These are phyloP conservation scores for Botryosphaeria dothidea DNA, from an alignment of 2,329 filamentous ascomycete genomes.

Conservation along the genomic window DNA sequence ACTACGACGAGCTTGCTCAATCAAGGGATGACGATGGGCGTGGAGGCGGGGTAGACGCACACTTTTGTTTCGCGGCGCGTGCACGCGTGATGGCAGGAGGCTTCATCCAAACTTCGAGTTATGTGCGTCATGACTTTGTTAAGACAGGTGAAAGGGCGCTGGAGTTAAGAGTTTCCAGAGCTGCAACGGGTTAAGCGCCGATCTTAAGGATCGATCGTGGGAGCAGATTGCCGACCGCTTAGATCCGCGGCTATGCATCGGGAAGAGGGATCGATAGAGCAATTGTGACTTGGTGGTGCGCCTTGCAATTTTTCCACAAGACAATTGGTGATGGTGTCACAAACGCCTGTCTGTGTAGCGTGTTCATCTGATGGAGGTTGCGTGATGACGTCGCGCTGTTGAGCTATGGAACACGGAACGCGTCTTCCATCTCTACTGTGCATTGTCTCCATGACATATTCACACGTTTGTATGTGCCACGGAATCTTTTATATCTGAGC, in stretches of 20 bases:
- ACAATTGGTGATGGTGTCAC: too few species aligned
- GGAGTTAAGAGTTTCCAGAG: background rate
- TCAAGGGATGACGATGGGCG: background rate
- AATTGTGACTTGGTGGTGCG: background rate
- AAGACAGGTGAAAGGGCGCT: background rate
- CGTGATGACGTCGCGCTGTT: too few species aligned
- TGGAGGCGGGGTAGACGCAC: background rate
- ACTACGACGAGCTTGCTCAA: background rate
- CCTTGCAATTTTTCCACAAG: too few species aligned
- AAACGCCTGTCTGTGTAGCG: too few species aligned
- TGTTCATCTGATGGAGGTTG: too few species aligned
- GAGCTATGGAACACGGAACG: too few species aligned
- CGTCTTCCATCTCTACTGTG: too few species aligned
- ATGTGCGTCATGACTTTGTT: slow-evolving; percentile 18
- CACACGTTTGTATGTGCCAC: too few species aligned
- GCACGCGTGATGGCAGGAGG: background rate
- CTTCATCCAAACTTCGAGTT: background rate
- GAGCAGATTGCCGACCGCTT: background rate
- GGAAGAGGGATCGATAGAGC: background rate
- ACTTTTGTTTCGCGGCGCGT: background rate
- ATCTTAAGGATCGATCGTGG: slow-evolving; percentile 5
- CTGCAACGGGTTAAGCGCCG: slow-evolving; percentile 5
- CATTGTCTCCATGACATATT: too few species aligned
- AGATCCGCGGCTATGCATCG: background rate
- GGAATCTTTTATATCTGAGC: too few species aligned